phyloP scores from a whole-genome alignment of 2,329 filamentous ascomycete genomes.

The Exophiala bonariae region DNA sequence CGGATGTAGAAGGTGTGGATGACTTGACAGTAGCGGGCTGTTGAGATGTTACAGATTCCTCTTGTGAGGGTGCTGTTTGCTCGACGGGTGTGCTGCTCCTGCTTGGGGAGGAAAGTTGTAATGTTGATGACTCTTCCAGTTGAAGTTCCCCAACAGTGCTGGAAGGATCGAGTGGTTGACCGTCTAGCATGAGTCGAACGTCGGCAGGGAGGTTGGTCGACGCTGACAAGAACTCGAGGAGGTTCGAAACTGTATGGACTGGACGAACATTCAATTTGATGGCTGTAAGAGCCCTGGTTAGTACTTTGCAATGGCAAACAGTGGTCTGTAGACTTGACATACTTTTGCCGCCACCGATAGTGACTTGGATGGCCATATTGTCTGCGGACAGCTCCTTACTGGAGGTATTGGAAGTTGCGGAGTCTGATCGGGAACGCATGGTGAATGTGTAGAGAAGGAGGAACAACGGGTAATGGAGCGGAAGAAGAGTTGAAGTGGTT shows the following conservation, averaged over 20 bases:
- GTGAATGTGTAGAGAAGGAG: constrained; percentile 6
- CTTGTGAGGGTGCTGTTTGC: constrained; percentile 55
- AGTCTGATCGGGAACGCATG: constrained; percentile 25
- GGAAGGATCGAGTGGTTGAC: constrained; percentile 52
- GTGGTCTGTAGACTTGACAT: constrained; percentile 33
- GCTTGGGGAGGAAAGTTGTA: constrained; percentile 42
- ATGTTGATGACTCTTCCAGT: constrained; percentile 23
- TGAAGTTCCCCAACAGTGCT: constrained; percentile 28
- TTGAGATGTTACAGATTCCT: constrained; percentile 46
- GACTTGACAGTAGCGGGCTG: background rate
- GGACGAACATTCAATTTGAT: constrained; percentile 57
- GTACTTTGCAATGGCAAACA: constrained; percentile 26
- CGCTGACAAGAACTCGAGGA: constrained; percentile 58
- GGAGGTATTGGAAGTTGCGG: constrained; percentile 21
- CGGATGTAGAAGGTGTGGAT: constrained; percentile 42
- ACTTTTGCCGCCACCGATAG: constrained; percentile 60
- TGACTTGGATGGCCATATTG: constrained; percentile 63
- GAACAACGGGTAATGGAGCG: constrained; percentile 25
- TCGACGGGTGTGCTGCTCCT: constrained; percentile 20
- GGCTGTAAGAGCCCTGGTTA: constrained; percentile 39
- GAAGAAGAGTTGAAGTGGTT: constrained; percentile 4
- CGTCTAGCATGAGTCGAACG: constrained; percentile 59
- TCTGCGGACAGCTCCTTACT: constrained; percentile 48
- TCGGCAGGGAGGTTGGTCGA: constrained; percentile 54
- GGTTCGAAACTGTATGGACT: constrained; percentile 55